phyloP scores from a whole-genome alignment of 352 stramenopile species.

The Pythium vanterpoolii region DNA sequence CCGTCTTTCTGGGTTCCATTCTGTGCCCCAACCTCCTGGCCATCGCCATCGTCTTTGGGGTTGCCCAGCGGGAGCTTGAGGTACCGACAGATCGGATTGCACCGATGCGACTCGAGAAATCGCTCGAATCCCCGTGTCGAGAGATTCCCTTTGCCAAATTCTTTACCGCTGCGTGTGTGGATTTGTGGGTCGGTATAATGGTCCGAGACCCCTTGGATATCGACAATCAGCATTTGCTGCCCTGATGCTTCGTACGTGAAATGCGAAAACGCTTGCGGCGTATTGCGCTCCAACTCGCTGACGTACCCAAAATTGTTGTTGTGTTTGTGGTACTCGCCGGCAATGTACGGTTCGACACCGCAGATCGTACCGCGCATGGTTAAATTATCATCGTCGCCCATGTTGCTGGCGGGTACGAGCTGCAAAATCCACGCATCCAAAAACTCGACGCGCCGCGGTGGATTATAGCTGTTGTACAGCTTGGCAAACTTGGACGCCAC shows the following conservation, averaged over 20 bases:
- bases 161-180: conserved; percentile 70
- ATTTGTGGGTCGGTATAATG: conserved; percentile 96
- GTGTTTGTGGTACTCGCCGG: conserved; percentile 80
- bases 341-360: conserved; percentile 75
- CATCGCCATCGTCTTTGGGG: conserved; percentile 39
- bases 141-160: conserved; percentile 85
- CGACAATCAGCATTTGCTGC: conserved; percentile 91
- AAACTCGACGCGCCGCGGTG: conserved; percentile 73
- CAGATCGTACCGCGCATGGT: conserved; percentile 70
- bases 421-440: conserved; percentile 75
- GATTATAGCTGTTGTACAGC: conserved; percentile 81
- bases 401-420: conserved; percentile 36
- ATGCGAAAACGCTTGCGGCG: conserved; percentile 87
- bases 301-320: conserved; percentile 86
- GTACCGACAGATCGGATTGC: conserved; percentile 81
- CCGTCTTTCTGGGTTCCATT: conserved; percentile 29
- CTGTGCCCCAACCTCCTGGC: not conserved
- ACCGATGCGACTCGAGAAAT: conserved; percentile 74
- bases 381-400: conserved; percentile 36
- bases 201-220: conserved; percentile 94
- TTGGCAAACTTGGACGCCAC: conserved; percentile 75
- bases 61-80: conserved; percentile 72
- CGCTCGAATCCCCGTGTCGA: conserved; percentile 61
- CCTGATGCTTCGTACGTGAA: conserved; percentile 91
- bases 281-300: conserved; percentile 76